phyloP scores from a whole-genome alignment of 306 rosid species.

The Fragaria iinumae region DNA sequence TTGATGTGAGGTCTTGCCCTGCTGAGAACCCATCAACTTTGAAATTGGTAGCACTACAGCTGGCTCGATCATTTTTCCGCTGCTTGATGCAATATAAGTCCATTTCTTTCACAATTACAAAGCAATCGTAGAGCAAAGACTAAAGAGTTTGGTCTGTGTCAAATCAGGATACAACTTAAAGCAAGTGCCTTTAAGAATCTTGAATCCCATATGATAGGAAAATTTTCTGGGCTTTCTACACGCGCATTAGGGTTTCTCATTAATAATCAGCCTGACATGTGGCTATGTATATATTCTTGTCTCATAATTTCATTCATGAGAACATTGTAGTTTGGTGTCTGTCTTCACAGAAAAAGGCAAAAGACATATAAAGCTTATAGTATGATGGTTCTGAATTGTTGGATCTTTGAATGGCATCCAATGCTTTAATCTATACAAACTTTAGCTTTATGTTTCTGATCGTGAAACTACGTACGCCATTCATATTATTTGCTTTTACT shows the following conservation, averaged over 20 bases:
- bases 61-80: no score
- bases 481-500: background rate
- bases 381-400: background rate
- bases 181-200: background rate
- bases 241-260: background rate
- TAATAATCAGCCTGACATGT: background rate
- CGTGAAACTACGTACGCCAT: background rate
- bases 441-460: background rate
- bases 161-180: background rate
- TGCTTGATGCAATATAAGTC: no score
- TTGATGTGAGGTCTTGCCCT: background rate
- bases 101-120: background rate
- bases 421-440: background rate
- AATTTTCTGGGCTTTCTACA: background rate
- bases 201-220: background rate
- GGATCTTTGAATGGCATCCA: background rate
- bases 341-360: background rate
- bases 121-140: background rate
- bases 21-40: background rate
- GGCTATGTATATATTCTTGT: background rate
- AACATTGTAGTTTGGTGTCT: background rate
- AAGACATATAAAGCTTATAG: background rate
- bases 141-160: background rate
- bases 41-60: background rate
- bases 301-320: background rate